Evolutionary conservation across 2,329 filamentous ascomycete species (phyloP).

Genomic region (Verticillium tricorpus): DNA sequence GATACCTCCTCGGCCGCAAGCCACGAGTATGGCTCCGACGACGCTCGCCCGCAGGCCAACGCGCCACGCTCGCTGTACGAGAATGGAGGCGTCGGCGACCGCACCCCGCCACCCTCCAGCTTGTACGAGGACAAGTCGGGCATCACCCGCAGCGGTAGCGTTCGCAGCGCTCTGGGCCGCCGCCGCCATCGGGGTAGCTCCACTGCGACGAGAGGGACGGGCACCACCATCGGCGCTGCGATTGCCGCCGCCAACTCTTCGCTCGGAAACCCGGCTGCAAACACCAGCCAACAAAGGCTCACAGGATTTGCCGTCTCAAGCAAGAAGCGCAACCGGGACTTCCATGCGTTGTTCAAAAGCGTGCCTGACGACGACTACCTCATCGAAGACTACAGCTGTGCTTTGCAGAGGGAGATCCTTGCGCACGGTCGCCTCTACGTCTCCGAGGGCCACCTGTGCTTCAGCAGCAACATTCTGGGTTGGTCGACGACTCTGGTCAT

Average conservation of each 20-base stretch:
- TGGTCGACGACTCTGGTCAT: constrained; percentile 98
- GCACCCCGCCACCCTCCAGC: constrained; percentile 62
- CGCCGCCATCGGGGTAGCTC: constrained; percentile 77
- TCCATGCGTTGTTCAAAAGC: constrained; percentile 89
- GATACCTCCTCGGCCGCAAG: constrained; percentile 18
- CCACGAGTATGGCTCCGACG: constrained; percentile 32
- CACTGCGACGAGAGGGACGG: constrained; percentile 57
- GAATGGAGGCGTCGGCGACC: constrained; percentile 46
- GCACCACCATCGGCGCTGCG: constrained; percentile 65
- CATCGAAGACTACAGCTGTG: constrained; percentile 98
- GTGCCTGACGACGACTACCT: constrained; percentile 97
- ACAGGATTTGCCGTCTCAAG: constrained; percentile 95
- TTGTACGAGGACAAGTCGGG: constrained; percentile 58
- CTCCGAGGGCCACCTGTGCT: constrained; percentile 95
- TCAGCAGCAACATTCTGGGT: constrained; percentile 97
- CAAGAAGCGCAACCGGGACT: constrained; percentile 93
- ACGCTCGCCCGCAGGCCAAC: constrained; percentile 15
- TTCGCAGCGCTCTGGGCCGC: constrained; percentile 54
- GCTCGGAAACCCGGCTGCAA: constrained; percentile 59
- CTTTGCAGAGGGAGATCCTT: constrained; percentile 90
- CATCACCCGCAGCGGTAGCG: constrained; percentile 61
- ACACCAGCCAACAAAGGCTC: constrained; percentile 66
- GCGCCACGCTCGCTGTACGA: constrained; percentile 46
- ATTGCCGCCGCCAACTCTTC: constrained; percentile 67
- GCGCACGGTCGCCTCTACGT: constrained; percentile 92